phyloP scores from a whole-genome alignment of 495 filamentous ascomycete species.

The Lasiosphaeriaceae sp. region DNA sequence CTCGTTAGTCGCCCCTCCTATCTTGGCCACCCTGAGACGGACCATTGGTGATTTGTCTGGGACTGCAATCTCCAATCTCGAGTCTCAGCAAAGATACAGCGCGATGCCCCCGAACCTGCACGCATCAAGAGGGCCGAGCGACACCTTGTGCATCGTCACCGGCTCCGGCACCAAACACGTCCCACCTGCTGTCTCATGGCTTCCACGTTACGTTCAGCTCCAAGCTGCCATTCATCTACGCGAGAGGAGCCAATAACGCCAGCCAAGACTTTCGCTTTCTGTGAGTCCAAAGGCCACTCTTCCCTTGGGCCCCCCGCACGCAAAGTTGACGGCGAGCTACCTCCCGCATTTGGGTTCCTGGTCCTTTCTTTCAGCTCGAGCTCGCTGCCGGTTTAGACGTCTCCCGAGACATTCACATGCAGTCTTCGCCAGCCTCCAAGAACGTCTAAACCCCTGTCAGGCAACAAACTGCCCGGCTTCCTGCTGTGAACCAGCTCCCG shows the following conservation, averaged over 20 bases:
- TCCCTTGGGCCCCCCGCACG: too few relatives aligned
- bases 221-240: not conserved
- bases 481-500: too few relatives aligned
- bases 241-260: not conserved
- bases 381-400: too few relatives aligned
- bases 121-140: not conserved
- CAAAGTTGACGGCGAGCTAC: too few relatives aligned
- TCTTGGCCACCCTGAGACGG: not conserved
- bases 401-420: too few relatives aligned
- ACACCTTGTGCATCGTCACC: not conserved
- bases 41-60: slow-evolving; percentile 12
- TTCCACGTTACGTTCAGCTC: slow-evolving; percentile 5
- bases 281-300: too few relatives aligned
- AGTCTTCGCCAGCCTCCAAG: too few relatives aligned
- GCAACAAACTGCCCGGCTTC: too few relatives aligned
- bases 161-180: not conserved
- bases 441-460: too few relatives aligned
- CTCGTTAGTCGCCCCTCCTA: not conserved
- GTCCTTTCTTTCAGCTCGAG: not conserved
- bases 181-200: slow-evolving; percentile 1
- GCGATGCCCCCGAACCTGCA: not conserved
- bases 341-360: not conserved
- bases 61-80: slow-evolving; percentile 6
- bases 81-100: not conserved
- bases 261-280: not conserved